Base-by-base conservation (phyloP, 108 stramenopile genomes). In the Aurantiochytrium sp. region DNA sequence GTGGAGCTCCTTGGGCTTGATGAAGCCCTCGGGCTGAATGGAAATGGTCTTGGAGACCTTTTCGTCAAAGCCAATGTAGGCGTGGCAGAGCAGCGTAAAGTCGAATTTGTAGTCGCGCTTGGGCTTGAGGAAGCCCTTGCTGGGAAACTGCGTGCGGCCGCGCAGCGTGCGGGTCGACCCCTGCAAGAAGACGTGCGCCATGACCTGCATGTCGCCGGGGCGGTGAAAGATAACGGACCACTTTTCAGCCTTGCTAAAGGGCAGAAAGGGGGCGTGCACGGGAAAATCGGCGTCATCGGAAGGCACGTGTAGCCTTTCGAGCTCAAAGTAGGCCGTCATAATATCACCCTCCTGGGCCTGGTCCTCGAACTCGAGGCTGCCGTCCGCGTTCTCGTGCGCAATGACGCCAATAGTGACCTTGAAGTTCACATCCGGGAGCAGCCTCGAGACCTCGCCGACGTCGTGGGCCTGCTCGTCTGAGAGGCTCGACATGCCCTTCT, bases 201-300 rank as follows among this genome's bases (percentile, higher is more conserved):
- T 87, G 17, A 55, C 34, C 42, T 89, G 54, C 24, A 50, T 36
- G 37, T 88, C 65, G 81, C 37, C 34, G 1, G 73, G 42, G 0
- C 45, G 21, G 85, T 87, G 55, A 12, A 53, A 52, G 59, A 89
- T 36, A 6, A 89, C 85, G 10, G 68, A n/a, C 89, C 89, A 89
- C 86, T 86, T 59, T 21, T 37, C 55, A 27, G 1, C 65, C 48
- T 69, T 37, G 1, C 27, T 27, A 30, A 37, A 41, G 8, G 89
- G 89, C 22, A 87, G 86, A 39, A 24, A 50, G 8, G 89, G 89
- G 12, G 89, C 89, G 50, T 89, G 85, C 6, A 86, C 89, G 39
- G 86, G 86, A 3, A 34, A 30, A 3, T 32, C n/a, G 34, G 32
- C 59, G 1, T 34, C 59, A 19, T 65, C 59, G 32, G 8, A 12